These are phyloP conservation scores for Onygenales sp. DNA, from an alignment of 2,329 filamentous ascomycete genomes.

Conservation along the genomic window DNA sequence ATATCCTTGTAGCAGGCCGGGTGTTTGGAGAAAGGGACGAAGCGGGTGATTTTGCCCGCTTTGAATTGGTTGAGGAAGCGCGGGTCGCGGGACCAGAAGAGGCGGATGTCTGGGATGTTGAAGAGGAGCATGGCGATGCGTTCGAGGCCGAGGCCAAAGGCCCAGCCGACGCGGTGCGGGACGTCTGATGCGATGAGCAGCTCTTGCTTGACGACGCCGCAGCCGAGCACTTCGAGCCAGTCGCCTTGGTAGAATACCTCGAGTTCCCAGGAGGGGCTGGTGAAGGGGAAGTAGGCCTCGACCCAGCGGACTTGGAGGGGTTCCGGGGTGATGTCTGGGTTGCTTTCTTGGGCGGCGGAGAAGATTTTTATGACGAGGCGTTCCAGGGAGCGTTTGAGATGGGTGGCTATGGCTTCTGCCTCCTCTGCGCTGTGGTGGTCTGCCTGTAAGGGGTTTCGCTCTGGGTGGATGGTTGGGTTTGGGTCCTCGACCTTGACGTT, in stretches of 20 bases:
- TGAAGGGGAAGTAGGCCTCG: conserved; percentile 96
- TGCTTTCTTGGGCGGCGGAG: conserved; percentile 56
- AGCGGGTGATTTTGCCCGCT: conserved; percentile 48
- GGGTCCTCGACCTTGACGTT: conserved; percentile 71
- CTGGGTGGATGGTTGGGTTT: conserved; percentile 65
- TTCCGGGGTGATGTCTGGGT: conserved; percentile 47
- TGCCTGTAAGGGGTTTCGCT: conserved; percentile 74
- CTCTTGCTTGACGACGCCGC: conserved; percentile 76
- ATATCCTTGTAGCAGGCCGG: conserved; percentile 87
- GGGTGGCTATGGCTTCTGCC: conserved; percentile 69
- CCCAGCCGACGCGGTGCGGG: conserved; percentile 74
- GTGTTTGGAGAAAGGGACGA: conserved; percentile 83
- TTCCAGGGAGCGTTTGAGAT: conserved; percentile 84
- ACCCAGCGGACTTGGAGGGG: conserved; percentile 86
- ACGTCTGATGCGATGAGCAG: conserved; percentile 70
- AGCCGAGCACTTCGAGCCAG: conserved; percentile 95
- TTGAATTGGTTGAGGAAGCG: conserved; percentile 82
- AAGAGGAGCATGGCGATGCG: conserved; percentile 96
- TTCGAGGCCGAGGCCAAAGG: conserved; percentile 89
- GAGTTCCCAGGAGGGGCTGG: conserved; percentile 88
- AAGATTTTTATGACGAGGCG: conserved; percentile 86
- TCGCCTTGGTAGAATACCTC: conserved; percentile 91
- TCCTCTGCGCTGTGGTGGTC: conserved; percentile 63
- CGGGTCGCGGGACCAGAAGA: conserved; percentile 85
- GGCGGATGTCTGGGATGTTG: conserved; percentile 87